phyloP scores from a whole-genome alignment of 192 early-diverging fungal genomes.

The Phycomyces nitens region DNA sequence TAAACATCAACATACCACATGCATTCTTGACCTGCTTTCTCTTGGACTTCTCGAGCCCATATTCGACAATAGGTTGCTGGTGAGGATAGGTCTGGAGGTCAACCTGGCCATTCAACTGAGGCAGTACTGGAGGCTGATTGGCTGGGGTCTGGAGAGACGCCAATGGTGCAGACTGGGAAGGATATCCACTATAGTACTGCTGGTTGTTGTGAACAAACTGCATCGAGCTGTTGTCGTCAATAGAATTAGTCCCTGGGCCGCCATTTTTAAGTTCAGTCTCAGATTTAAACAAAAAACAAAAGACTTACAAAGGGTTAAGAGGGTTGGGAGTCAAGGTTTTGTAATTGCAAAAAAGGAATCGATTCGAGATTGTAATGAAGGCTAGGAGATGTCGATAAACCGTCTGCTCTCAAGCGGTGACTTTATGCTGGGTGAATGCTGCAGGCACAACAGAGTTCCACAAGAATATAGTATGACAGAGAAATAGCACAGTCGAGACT shows the following conservation, averaged over 20 bases:
- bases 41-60: constrained; percentile 24
- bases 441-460: background rate
- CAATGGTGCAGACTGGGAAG: background rate
- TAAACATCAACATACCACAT: constrained; percentile 74
- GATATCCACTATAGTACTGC: background rate
- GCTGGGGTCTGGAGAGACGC: background rate
- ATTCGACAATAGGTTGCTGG: background rate
- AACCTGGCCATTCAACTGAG: background rate
- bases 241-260: background rate
- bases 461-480: constrained; percentile 4
- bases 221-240: background rate
- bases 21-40: constrained; percentile 88
- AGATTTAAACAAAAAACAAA: background rate
- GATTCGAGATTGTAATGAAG: too few relatives aligned
- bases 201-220: constrained; percentile 1
- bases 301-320: background rate
- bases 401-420: background rate
- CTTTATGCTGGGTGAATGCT: background rate
- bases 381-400: background rate
- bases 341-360: too few relatives aligned
- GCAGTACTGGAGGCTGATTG: background rate
- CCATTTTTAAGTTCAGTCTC: constrained; percentile 1
- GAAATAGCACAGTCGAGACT: background rate
- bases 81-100: background rate
- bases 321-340: too few relatives aligned